phyloP scores from a whole-genome alignment of 257 asterid species.

The Solanum rostratum region DNA sequence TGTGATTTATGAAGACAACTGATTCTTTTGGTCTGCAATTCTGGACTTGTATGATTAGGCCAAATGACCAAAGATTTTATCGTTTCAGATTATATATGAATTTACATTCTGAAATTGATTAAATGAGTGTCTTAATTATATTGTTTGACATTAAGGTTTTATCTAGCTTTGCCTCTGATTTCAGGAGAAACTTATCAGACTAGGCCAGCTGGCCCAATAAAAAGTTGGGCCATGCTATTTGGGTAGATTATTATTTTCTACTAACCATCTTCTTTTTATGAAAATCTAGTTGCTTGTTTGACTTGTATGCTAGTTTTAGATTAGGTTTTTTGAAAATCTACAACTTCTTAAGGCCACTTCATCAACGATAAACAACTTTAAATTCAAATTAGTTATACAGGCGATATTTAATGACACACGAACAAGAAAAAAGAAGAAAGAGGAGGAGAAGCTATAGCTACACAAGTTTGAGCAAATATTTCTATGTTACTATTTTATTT shows the following conservation, averaged over 20 bases:
- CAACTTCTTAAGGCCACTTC: too few relatives aligned
- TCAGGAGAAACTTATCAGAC: too few relatives aligned
- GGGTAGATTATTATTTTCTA: not conserved
- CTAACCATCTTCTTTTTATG: not conserved
- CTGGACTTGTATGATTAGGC: not conserved
- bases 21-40: not conserved
- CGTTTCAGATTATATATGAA: too few relatives aligned
- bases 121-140: not conserved
- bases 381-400: not conserved
- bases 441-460: too few relatives aligned
- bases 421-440: not conserved
- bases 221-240: not conserved
- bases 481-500: too few relatives aligned
- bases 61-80: not conserved
- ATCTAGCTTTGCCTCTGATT: too few relatives aligned
- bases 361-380: not conserved
- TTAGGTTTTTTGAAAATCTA: not conserved
- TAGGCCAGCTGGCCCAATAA: not conserved
- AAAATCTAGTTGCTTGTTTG: not conserved
- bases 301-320: not conserved
- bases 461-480: too few relatives aligned
- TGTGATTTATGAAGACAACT: too few relatives aligned
- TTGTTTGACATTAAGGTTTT: not conserved
- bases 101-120: not conserved
- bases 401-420: not conserved